Evolutionary conservation across 495 filamentous ascomycete species (phyloP).

Genomic region (Bombardia bombarda): DNA sequence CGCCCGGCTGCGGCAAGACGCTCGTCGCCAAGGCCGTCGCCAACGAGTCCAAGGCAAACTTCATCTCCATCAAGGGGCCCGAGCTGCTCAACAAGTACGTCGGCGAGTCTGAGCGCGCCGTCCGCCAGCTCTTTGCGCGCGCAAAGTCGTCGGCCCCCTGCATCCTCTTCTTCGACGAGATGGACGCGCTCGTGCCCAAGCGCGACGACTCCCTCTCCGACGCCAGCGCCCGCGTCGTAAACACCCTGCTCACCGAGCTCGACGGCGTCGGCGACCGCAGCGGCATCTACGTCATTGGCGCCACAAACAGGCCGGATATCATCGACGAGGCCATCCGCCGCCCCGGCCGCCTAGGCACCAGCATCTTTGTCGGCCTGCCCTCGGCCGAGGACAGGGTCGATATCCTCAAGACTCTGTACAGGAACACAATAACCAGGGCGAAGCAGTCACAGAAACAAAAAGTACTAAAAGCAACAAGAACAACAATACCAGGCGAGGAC

Average conservation of each 20-base stretch:
- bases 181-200: constrained; percentile 84
- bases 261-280: constrained; percentile 75
- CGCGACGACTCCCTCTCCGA: constrained; percentile 77
- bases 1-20: constrained; percentile 94
- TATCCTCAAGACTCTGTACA: constrained; percentile 71
- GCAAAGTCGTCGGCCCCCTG: constrained; percentile 83
- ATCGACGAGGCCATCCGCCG: constrained; percentile 94
- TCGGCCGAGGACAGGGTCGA: constrained; percentile 70
- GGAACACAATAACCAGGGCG: constrained; percentile 48
- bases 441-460: no score
- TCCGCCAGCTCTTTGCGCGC: constrained; percentile 85
- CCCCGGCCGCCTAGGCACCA: constrained; percentile 81
- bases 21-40: constrained; percentile 93
- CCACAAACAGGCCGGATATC: constrained; percentile 92
- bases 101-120: constrained; percentile 87
- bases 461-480: no score
- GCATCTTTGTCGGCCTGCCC: constrained; percentile 85
- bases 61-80: constrained; percentile 95
- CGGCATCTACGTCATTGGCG: constrained; percentile 91
- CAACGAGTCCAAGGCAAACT: constrained; percentile 91
- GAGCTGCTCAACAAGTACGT: constrained; percentile 94
- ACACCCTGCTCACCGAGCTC: constrained; percentile 92
- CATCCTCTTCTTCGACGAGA: constrained; percentile 96
- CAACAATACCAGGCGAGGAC: background rate
- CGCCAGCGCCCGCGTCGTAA: constrained; percentile 81